These are phyloP conservation scores for Fallopia convolvulus DNA, from an alignment of 148 eudicot species.

Conservation along the genomic window DNA sequence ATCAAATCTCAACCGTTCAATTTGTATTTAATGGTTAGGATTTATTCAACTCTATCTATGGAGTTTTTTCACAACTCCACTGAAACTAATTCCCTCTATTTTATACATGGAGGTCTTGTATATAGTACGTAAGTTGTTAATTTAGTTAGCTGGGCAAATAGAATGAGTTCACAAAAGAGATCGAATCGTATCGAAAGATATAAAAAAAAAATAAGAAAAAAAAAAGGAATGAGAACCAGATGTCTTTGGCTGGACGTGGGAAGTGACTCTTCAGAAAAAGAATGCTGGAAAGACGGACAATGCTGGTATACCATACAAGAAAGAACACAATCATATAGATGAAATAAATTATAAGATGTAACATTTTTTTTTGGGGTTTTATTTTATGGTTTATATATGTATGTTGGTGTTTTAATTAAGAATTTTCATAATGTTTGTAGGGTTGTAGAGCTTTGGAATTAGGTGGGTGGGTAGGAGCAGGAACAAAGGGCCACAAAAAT, in stretches of 20 bases:
- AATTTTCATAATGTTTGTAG: slow-evolving; percentile 12
- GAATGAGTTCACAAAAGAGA: neutral
- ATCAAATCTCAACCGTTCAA: no score
- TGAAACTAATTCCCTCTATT: no score
- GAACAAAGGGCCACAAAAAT: slow-evolving; percentile 36
- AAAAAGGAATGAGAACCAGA: slow-evolving; percentile 14
- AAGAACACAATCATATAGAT: slow-evolving; percentile 15
- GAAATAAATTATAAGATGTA: slow-evolving; percentile 6
- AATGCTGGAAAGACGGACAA: slow-evolving; percentile 16
- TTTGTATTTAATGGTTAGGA: no score
- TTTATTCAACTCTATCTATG: no score
- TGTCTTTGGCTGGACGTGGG: neutral
- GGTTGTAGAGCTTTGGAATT: slow-evolving; percentile 5
- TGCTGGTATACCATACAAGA: slow-evolving; percentile 17
- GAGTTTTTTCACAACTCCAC: no score
- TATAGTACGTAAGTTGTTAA: neutral
- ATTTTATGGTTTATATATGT: neutral
- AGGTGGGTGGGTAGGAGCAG: slow-evolving; percentile 32
- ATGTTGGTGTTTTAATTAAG: neutral
- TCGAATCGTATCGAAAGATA: neutral
- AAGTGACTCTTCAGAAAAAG: slow-evolving; percentile 17
- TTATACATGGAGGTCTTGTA: neutral
- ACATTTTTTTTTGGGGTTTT: neutral
- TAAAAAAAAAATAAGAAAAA: neutral
- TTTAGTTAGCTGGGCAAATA: slow-evolving; percentile 6